phyloP scores from a whole-genome alignment of 2,329 filamentous ascomycete species.

The Aspergillus hortae region DNA sequence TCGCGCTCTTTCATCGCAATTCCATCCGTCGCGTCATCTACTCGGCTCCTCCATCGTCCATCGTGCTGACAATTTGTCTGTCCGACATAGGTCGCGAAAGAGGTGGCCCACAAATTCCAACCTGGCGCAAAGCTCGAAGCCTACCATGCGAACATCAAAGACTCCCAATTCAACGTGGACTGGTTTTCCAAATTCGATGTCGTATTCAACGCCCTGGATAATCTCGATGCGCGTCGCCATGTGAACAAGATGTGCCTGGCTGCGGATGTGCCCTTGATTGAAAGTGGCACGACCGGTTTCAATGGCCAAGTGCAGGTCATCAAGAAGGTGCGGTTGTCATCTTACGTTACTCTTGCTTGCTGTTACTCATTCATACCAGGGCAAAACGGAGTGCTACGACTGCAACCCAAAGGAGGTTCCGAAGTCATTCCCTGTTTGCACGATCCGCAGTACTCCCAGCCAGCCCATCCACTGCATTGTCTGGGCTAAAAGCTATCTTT shows the following conservation, averaged over 20 bases:
- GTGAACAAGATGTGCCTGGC: constrained; percentile 97
- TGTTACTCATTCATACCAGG: constrained; percentile 41
- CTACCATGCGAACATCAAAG: constrained; percentile 94
- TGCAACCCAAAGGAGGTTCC: constrained; percentile 86
- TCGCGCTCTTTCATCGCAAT: constrained; percentile 8
- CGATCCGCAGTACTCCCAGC: constrained; percentile 91
- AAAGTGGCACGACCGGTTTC: constrained; percentile 96
- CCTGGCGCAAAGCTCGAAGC: constrained; percentile 81
- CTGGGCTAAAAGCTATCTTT: constrained; percentile 94
- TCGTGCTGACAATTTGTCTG: not conserved
- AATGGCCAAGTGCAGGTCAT: constrained; percentile 98
- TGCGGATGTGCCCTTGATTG: constrained; percentile 83
- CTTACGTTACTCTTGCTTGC: not conserved
- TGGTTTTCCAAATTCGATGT: constrained; percentile 83
- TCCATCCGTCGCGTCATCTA: not conserved
- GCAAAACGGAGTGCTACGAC: constrained; percentile 91
- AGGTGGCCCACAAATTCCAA: constrained; percentile 86
- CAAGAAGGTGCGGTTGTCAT: constrained; percentile 57
- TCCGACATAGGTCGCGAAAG: constrained; percentile 72
- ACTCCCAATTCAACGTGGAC: constrained; percentile 74
- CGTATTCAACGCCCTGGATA: constrained; percentile 96
- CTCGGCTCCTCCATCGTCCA: not conserved
- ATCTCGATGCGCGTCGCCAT: constrained; percentile 86
- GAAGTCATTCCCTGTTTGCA: constrained; percentile 93
- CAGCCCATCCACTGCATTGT: constrained; percentile 99